These are phyloP conservation scores for Podospora fimiseda DNA, from an alignment of 495 filamentous ascomycete species.

Conservation along the genomic window DNA sequence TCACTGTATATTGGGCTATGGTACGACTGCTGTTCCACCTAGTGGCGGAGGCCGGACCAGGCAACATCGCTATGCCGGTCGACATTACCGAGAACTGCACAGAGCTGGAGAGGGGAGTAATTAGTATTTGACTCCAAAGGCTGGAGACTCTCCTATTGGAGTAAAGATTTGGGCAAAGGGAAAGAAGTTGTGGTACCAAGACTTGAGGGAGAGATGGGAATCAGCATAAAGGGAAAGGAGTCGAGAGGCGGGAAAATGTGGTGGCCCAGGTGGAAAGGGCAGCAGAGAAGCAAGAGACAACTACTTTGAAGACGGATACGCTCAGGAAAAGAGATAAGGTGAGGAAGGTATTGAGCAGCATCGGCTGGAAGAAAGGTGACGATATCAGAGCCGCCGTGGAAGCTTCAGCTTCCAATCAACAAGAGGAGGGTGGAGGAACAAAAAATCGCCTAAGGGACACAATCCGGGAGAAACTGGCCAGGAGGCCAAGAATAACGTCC, in stretches of 20 bases:
- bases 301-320: not conserved
- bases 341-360: not conserved
- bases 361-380: not conserved
- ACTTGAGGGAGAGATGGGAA: not conserved
- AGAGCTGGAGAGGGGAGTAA: not conserved
- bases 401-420: not conserved
- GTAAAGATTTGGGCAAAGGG: not conserved
- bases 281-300: not conserved
- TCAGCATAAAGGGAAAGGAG: not conserved
- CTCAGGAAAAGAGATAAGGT: not conserved
- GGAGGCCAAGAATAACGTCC: not conserved
- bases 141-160: not conserved
- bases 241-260: not conserved
- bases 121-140: not conserved
- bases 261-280: not conserved
- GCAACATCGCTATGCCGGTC: not conserved
- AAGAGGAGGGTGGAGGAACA: not conserved
- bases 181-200: not conserved
- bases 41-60: not conserved
- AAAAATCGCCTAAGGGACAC: not conserved
- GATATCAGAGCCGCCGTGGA: not conserved
- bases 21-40: not conserved
- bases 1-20: slow-evolving; percentile 1
- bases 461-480: not conserved
- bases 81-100: not conserved